Base-by-base conservation (phyloP, 2,329 filamentous ascomycete genomes). In the Tolypocladium paradoxum region DNA sequence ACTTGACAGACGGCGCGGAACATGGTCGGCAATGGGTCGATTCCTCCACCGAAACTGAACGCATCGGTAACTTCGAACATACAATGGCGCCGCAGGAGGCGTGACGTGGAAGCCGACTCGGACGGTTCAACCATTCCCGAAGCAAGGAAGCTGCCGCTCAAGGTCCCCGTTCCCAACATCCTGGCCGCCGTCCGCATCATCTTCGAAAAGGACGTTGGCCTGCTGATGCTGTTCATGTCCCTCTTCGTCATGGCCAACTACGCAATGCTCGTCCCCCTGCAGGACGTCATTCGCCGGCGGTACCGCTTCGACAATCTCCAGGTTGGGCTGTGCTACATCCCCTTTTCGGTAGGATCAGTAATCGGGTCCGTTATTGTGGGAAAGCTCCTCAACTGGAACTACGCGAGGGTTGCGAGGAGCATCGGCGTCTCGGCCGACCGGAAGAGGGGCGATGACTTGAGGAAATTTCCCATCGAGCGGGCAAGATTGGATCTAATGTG, bases 341-440 rank as follows among this genome's bases (percentile, higher is more conserved):
- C 72, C 8, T 68, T 68, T 54, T 65, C 67, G 2, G 55, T 60
- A 7, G 72, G 71, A 3, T 68, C 67, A 31, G 62, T 70, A 18
- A n/a, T 69, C 2, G 68, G 70, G 5, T 62, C 68, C 2, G 49
- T 68, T 18, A 56, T 65, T 1, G 64, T 68, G 0, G 79, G 83
- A 14, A 71, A 72, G 43, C 58, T 84, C 4, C 70, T 85, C 7
- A 82, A 87, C 64, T 77, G 75, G 70, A 82, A 84, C 62, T 87
- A 82, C 60, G 69, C 72, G 0, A 75, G 80, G 11, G 70, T 79
- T 40, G 79, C 81, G 2, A 63, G 63, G 7, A 68, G 68, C 6
- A 64, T 78, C 1, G 76, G 76, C 20, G 68, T 83, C 31, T 59
- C 69, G 0, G 68, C 81, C 40, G 73, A 72, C 45, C 71, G 70